phyloP scores from a whole-genome alignment of 78 protist genomes.

The Anaeramoeba flamelloides region DNA sequence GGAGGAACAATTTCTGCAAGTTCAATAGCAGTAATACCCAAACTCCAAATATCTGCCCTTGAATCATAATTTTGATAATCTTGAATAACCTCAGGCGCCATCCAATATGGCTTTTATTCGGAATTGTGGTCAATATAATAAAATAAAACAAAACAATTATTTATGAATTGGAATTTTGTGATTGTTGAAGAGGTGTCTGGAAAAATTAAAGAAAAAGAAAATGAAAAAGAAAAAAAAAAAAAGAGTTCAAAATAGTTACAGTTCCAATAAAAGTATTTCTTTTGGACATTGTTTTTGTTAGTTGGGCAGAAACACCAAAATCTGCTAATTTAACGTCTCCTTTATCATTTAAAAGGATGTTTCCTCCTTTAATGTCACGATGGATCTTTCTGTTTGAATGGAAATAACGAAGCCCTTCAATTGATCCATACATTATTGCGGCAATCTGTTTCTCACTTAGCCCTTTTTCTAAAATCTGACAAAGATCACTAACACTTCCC shows the following conservation, averaged over 20 bases:
- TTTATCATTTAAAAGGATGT: not conserved
- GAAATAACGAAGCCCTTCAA: not conserved
- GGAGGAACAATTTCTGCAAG: too few relatives aligned
- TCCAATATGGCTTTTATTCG: too few relatives aligned
- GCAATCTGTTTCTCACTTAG: not conserved
- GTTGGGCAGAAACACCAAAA: constrained; percentile 14
- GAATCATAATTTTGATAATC: too few relatives aligned
- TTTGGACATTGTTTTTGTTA: not conserved
- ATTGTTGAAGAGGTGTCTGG: too few relatives aligned
- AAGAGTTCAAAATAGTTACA: not conserved
- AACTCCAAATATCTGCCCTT: too few relatives aligned
- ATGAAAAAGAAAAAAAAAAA: too few relatives aligned
- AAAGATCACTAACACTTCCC: not conserved
- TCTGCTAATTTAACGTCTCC: constrained; percentile 6
- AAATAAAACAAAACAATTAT: too few relatives aligned
- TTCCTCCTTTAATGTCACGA: not conserved
- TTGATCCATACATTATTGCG: not conserved
- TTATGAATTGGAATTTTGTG: too few relatives aligned
- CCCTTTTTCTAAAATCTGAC: not conserved
- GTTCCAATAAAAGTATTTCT: constrained; percentile 8
- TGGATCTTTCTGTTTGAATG: not conserved
- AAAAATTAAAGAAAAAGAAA: too few relatives aligned
- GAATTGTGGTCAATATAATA: too few relatives aligned
- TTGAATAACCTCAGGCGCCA: too few relatives aligned
- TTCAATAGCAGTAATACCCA: too few relatives aligned